phyloP scores from a whole-genome alignment of 768 basidiomycete genomes.

The Boletus coccyginus region DNA sequence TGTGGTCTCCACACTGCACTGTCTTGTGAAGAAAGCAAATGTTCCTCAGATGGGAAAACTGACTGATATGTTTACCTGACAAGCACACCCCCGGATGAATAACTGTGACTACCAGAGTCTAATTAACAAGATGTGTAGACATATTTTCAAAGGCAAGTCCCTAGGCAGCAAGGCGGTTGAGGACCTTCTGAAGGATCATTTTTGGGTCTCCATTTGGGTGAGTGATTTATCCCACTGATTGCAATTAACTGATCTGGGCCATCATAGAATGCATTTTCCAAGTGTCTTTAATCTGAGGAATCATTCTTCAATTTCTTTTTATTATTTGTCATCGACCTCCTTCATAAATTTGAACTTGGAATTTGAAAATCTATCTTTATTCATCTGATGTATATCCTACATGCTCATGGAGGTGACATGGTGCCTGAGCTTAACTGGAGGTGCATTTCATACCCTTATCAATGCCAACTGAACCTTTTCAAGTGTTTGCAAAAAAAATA shows the following conservation, averaged over 20 bases:
- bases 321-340: background rate
- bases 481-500: background rate
- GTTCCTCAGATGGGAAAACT: background rate
- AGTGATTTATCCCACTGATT: too few species aligned
- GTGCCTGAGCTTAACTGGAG: background rate
- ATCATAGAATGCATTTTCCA: too few species aligned
- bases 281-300: background rate
- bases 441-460: background rate
- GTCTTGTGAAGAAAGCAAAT: background rate
- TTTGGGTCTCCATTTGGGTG: too few species aligned
- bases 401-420: background rate
- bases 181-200: too few species aligned
- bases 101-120: too few species aligned
- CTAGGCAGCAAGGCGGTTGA: too few species aligned
- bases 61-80: background rate
- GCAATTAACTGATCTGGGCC: too few species aligned
- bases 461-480: too few species aligned
- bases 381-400: background rate
- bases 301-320: background rate
- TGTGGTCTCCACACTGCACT: background rate
- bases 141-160: too few species aligned
- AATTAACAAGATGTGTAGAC: too few species aligned
- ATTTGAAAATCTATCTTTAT: conserved; percentile 23
- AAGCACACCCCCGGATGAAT: too few species aligned
- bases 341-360: conserved; percentile 27